Evolutionary conservation across 257 asterid species (phyloP), one percentile per base, ranked within the genome.

Genomic region (Linderniella brevidens): DNA sequence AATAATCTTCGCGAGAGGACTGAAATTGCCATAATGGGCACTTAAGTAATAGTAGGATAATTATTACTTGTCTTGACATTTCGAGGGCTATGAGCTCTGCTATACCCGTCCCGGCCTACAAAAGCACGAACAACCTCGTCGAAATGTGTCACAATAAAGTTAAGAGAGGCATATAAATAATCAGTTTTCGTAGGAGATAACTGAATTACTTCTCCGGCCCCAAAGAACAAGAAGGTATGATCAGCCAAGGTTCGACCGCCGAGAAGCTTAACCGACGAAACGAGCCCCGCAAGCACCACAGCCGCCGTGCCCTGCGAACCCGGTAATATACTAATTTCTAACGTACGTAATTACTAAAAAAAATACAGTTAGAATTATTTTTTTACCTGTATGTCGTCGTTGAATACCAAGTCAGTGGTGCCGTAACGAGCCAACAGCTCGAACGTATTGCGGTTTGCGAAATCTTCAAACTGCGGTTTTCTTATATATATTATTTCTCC

Each of bases 31-130:
- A 41, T 41, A 41, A 51, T n/a, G n/a, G n/a, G 50, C 29, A 59
- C 17, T n/a, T n/a, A n/a, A n/a, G n/a, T 10, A 10, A n/a, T 7
- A n/a, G 41, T 4, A 48, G 25, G 13, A 36, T 19, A 42, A 32
- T 49, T 19, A 47, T 45, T n/a, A 84, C 98, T 93, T 77, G 74
- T 62, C 76, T 81, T 11, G 93, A 84, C 35, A 85, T 80, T 58
- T 85, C 94, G 59, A 80, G 87, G 55, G 98, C 98, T 58, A 88
- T 81, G 50, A 88, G 92, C 67, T 88, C 98, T 7, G 98, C 98
- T 51, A 88, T 80, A 42, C 98, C 95, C 32, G 95, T 88, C 54
- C 98, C 98, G 58, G 98, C 98, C 95, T 88, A 32, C 13, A n/a
- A 17, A 17, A n/a, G n/a, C n/a, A n/a, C n/a, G n/a, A n/a, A n/a